These are phyloP conservation scores for Nyssa sinensis DNA, from an alignment of 148 eudicot genomes.

Conservation along the genomic window DNA sequence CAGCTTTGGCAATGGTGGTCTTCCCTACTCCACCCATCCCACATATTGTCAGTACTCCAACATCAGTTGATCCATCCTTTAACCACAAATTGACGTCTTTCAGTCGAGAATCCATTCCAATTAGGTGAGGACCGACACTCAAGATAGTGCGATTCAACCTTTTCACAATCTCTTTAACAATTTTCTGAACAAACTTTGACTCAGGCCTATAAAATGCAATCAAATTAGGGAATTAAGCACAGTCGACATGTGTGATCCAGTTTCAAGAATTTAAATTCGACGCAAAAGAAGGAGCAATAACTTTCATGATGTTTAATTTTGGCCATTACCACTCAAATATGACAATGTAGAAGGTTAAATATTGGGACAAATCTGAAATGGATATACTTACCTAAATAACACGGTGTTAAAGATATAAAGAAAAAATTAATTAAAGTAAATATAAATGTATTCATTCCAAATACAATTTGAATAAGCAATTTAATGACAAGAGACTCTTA, in stretches of 20 bases:
- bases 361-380: not conserved
- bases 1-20: not conserved
- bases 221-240: not conserved
- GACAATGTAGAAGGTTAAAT: not conserved
- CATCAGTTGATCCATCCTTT: not conserved
- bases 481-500: too few species aligned
- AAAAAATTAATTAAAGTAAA: too few species aligned
- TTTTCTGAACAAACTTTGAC: not conserved
- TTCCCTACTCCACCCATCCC: conserved; percentile 4
- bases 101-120: not conserved
- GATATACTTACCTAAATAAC: not conserved
- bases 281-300: not conserved
- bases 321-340: not conserved
- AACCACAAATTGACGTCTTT: not conserved
- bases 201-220: not conserved
- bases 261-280: not conserved
- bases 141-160: not conserved
- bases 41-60: not conserved
- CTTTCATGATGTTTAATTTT: not conserved
- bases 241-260: not conserved
- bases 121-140: not conserved
- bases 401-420: too few species aligned
- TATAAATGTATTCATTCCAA: not conserved
- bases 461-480: too few species aligned
- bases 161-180: not conserved